Evolutionary conservation across 805 yeast genomes (phyloP), one percentile per base, ranked within the genome.

Genomic region (Yarrowia hollandica): DNA sequence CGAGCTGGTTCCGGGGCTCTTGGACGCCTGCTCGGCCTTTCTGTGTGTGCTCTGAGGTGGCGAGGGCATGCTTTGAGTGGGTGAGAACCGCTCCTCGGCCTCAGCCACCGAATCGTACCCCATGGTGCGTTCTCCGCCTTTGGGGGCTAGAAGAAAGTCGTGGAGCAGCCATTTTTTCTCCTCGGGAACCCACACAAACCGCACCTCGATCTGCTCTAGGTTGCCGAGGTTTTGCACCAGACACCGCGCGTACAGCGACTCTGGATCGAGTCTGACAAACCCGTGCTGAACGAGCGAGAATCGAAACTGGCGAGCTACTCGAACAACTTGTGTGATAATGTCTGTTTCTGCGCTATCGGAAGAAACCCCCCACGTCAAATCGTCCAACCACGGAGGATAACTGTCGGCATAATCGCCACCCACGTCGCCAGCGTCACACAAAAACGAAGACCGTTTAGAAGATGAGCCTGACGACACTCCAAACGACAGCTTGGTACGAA

Each of bases 141-240:
- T 19, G 1, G 55, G 55, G 4, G 34, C 44, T 2, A n/a, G 26
- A 2, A 52, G 25, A 7, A 52, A 35, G 35, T 52, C 58, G 18
- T 52, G 58, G 9, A 52, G 12, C 14, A 52, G 35, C 58, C 58
- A 52, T n/a, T 35, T 37, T 14, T 25, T 25, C 35, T 52, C 58
- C 19, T 52, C 58, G 10, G 44, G 44, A 2, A 52, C 44, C 58
- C 58, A 52, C n/a, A 26, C 42, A n/a, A 52, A 52, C 8, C 58
- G 42, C 2, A 52, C 6, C 18, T 52, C 58, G 6, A 52, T 18
- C 34, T 35, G 58, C 34, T 52, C 58, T 22, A 22, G n/a, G 25
- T 23, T 35, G 7, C 44, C 58, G n/a, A 37, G 28, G 15, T 37
- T 52, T n/a, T 52, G 58, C 11, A 52, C 58, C 25, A 52, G 58